Conservation (phyloP, 2,329 filamentous ascomycete genomes). For the Claviceps arundinis region DNA sequence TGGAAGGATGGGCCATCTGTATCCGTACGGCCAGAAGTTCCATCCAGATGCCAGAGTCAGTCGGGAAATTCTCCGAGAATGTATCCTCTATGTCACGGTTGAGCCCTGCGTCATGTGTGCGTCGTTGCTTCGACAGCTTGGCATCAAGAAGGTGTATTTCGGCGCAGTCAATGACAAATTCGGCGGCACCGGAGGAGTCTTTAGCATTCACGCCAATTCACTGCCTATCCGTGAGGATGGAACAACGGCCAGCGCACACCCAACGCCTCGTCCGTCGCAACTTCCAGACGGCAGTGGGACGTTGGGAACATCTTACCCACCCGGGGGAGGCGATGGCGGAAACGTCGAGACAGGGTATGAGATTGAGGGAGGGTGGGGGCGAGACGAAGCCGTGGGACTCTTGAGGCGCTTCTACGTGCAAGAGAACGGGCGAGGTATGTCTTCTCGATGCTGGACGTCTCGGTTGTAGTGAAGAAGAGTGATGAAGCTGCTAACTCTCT, state of each 20-base stretch:
- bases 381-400: slow-evolving; percentile 86
- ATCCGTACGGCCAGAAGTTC: slow-evolving; percentile 47
- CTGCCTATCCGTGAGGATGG: slow-evolving; percentile 24
- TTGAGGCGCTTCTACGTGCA: slow-evolving; percentile 93
- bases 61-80: slow-evolving; percentile 53
- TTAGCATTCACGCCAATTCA: slow-evolving; percentile 64
- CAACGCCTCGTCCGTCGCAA: slow-evolving; percentile 22
- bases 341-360: slow-evolving; percentile 69
- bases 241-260: slow-evolving; percentile 27
- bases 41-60: slow-evolving; percentile 45
- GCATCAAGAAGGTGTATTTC: slow-evolving; percentile 83
- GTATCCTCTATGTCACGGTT: slow-evolving; percentile 85
- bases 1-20: slow-evolving; percentile 41
- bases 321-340: slow-evolving; percentile 40
- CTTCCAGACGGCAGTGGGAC: slow-evolving; percentile 23
- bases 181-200: slow-evolving; percentile 86
- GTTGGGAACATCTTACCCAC: slow-evolving; percentile 23
- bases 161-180: slow-evolving; percentile 95
- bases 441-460: neutral
- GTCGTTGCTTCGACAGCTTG: slow-evolving; percentile 75
- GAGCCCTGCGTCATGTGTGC: slow-evolving; percentile 99
- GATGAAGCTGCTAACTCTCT: slow-evolving; percentile 7
- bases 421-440: slow-evolving; percentile 79
- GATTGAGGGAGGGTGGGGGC: slow-evolving; percentile 75
- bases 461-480: neutral